These are phyloP conservation scores for Volvox reticuliferus DNA, from an alignment of 139 green algal genomes.

Conservation along the genomic window DNA sequence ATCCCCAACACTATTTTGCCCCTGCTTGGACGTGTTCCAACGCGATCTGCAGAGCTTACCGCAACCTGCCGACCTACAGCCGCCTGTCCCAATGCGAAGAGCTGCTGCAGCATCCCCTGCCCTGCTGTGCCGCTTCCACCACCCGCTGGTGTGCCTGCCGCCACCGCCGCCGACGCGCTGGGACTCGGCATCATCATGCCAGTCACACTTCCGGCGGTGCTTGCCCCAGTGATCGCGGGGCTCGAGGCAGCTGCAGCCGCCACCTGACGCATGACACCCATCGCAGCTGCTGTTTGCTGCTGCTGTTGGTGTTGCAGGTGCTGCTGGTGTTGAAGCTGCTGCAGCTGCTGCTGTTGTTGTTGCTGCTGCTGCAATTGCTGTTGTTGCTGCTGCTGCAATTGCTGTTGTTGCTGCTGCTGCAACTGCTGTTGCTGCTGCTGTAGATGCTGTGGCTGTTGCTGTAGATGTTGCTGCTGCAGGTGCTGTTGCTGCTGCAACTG, in stretches of 20 bases:
- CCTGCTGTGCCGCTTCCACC: neutral
- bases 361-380: neutral
- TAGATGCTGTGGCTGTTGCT: constrained; percentile 24
- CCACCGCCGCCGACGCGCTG: neutral
- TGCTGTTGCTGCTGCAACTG: neutral
- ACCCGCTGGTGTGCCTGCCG: neutral
- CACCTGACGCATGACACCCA: neutral
- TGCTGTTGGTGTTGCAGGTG: neutral
- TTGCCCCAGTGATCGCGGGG: neutral
- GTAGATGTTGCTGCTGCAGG: constrained; percentile 26
- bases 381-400: constrained; percentile 27
- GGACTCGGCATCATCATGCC: constrained; percentile 1
- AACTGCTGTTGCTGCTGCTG: neutral
- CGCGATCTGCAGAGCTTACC: neutral
- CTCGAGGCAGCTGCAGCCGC: neutral
- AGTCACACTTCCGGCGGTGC: neutral
- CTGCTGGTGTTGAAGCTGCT: neutral
- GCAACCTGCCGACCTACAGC: neutral
- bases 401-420: neutral
- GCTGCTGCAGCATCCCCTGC: constrained; percentile 29
- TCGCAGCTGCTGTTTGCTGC: neutral
- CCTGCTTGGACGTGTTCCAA: too few relatives aligned
- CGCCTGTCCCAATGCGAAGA: neutral
- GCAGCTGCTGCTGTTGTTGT: constrained; percentile 8
- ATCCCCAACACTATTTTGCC: neutral